Base-by-base conservation (phyloP, 306 rosid genomes). In the Vigna angularis region DNA sequence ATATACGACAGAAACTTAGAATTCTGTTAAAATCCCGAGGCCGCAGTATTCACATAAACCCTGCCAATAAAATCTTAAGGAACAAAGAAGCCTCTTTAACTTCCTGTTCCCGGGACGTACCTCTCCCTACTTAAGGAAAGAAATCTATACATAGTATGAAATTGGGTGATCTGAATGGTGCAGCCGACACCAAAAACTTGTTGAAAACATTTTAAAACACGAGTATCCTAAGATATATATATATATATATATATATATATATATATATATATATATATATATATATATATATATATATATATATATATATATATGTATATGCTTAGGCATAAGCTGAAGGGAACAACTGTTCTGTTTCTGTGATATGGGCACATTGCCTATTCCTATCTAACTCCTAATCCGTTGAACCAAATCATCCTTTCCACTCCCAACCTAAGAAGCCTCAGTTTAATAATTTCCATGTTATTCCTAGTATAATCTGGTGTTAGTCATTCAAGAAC, bases 391-490 rank as follows among this genome's bases (percentile, higher is more conserved):
- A 28, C 10, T 26, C 66, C 53, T 45, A 79, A 26, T 72, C 78
- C 83, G 44, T 49, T 63, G 12, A 55, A 56, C 34, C 50, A 57
- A 26, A 73, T 30, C 84, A 45, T 42, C 52, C 20, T 53, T 56
- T 51, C 22, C 64, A 34, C 56, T 66, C 44, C 44, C 64, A 65
- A 32, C 26, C 6, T 30, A 18, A 40, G 34, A 26, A 72, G 15
- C 40, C 51, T 53, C 61, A 30, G 64, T 17, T 42, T 64, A 56
- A 64, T 22, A 34, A 52, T 6, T 2, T 66, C 36, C 50, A 42
- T 80, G 50, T 11, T 61, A 79, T n/a, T 50, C 20, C 17, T 11
- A 71, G 20, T 36, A 57, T 50, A 57, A 61, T 61, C 47, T 49
- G 28, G 36, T 48, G 77, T 62, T 70, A 16, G 10, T 49, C 17